Percentiles rank a stretch among this genome's conserved stretches.
These are phyloP conservation scores for Fusarium pseudonygamai DNA, from an alignment of 2,329 filamentous ascomycete genomes.

Conservation along the genomic window DNA sequence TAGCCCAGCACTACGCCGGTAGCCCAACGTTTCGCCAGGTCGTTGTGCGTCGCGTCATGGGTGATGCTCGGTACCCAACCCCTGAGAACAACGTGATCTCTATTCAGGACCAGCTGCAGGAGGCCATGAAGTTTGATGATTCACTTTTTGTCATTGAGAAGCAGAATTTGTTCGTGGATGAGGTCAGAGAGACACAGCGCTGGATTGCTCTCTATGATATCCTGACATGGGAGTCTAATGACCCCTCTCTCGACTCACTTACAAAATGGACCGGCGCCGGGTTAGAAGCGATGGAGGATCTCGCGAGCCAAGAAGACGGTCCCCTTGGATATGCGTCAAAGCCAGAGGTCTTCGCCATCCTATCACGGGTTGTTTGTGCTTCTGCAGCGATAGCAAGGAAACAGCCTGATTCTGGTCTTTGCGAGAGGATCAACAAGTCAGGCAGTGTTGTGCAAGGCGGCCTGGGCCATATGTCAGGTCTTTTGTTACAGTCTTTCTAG, in stretches of 20 bases:
- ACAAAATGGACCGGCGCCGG: conserved; percentile 62
- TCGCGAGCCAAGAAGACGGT: conserved; percentile 61
- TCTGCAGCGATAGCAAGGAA: conserved; percentile 48
- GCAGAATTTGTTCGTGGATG: conserved; percentile 93
- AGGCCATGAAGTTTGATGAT: conserved; percentile 65
- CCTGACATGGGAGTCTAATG: conserved; percentile 35
- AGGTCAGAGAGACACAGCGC: conserved; percentile 75
- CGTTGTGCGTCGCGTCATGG: conserved; percentile 55
- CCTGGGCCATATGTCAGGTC: conserved; percentile 41
- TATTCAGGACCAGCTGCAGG: conserved; percentile 53
- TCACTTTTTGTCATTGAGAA: conserved; percentile 88
- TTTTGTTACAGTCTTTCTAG: conserved; percentile 38
- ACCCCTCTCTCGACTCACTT: conserved; percentile 42
- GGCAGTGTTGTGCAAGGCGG: conserved; percentile 1
- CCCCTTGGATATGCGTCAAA: conserved; percentile 78
- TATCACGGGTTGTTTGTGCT: conserved; percentile 56
- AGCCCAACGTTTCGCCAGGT: conserved; percentile 51
- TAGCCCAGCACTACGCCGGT: conserved; percentile 50
- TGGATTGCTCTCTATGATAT: conserved; percentile 68
- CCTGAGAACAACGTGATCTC: conserved; percentile 16
- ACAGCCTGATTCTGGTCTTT: conserved; percentile 18
- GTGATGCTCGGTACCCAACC: conserved; percentile 27
- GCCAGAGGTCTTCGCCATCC: conserved; percentile 72
- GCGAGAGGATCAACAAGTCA: conserved; percentile 18
- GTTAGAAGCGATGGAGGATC: conserved; percentile 53